phyloP scores from a whole-genome alignment of 2,329 filamentous ascomycete genomes.

The Sarocladium brachiariae region DNA sequence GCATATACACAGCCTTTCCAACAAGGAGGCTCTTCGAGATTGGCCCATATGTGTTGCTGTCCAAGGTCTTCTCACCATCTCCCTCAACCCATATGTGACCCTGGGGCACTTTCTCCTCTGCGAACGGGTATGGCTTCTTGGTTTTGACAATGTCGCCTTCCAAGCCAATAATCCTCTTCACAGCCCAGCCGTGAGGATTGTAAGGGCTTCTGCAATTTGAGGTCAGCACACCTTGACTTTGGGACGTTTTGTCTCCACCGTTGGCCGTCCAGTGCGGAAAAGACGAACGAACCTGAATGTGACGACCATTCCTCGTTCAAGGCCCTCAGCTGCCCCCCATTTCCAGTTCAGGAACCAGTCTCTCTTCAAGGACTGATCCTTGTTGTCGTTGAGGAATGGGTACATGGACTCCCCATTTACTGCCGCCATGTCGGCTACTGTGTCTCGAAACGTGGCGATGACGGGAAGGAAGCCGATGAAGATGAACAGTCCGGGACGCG shows the following conservation, averaged over 20 bases:
- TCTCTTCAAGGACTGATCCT: slow-evolving; percentile 44
- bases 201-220: slow-evolving; percentile 54
- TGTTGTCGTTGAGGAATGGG: slow-evolving; percentile 65
- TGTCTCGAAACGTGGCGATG: slow-evolving; percentile 53
- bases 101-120: slow-evolving; percentile 59
- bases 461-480: slow-evolving; percentile 48
- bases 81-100: slow-evolving; percentile 96
- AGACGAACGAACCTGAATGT: slow-evolving; percentile 52
- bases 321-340: slow-evolving; percentile 46
- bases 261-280: not conserved
- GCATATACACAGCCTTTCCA: slow-evolving; percentile 64
- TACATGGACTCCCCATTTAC: slow-evolving; percentile 67
- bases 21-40: slow-evolving; percentile 68
- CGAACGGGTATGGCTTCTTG: slow-evolving; percentile 49
- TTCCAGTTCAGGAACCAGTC: slow-evolving; percentile 56
- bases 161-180: slow-evolving; percentile 79
- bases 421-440: slow-evolving; percentile 50
- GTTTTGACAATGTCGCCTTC: slow-evolving; percentile 72
- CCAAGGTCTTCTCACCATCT: slow-evolving; percentile 68
- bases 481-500: not conserved
- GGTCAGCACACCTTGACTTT: too few relatives aligned
- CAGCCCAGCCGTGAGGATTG: slow-evolving; percentile 59
- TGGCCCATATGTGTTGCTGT: slow-evolving; percentile 89
- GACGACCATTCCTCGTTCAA: slow-evolving; percentile 69
- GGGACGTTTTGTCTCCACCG: too few relatives aligned